These are phyloP conservation scores for Neurospora discreta DNA, from an alignment of 495 filamentous ascomycete species.

Conservation along the genomic window DNA sequence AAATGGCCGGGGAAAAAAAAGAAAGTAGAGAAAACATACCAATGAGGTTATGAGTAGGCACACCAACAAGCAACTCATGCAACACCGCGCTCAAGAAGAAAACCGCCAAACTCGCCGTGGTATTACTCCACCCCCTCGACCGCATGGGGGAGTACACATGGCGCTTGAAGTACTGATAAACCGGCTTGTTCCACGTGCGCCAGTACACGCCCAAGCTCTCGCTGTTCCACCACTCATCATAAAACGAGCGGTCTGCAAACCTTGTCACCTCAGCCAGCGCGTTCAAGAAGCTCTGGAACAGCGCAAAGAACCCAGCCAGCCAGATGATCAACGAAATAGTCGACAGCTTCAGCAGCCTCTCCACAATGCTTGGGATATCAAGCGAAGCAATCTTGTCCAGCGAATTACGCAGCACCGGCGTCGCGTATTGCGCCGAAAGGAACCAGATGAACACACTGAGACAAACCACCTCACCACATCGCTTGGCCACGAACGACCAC, in stretches of 20 bases:
- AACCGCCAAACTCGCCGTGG: conserved; percentile 59
- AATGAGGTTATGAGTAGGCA: conserved; percentile 92
- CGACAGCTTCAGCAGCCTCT: conserved; percentile 86
- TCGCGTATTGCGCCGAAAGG: conserved; percentile 81
- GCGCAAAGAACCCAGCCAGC: conserved; percentile 91
- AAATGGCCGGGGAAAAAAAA: neutral
- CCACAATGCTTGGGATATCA: conserved; percentile 69
- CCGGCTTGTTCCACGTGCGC: conserved; percentile 95
- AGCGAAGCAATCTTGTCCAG: conserved; percentile 75
- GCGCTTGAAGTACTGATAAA: conserved; percentile 88
- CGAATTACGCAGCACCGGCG: conserved; percentile 78
- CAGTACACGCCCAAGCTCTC: conserved; percentile 79
- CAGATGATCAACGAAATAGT: conserved; percentile 91
- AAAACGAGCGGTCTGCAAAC: conserved; percentile 91
- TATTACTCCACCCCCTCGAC: conserved; percentile 62
- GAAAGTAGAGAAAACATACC: conserved; percentile 36
- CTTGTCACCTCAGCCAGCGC: conserved; percentile 79
- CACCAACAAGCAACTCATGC: conserved; percentile 86
- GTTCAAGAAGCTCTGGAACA: conserved; percentile 86
- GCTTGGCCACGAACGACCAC: conserved; percentile 77
- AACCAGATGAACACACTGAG: conserved; percentile 88
- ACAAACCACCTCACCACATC: conserved; percentile 61
- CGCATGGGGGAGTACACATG: conserved; percentile 84
- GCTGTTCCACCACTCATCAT: conserved; percentile 96
- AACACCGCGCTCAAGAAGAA: conserved; percentile 79